Conservation (phyloP, 148 eudicot species). For the Spergularia marina region DNA sequence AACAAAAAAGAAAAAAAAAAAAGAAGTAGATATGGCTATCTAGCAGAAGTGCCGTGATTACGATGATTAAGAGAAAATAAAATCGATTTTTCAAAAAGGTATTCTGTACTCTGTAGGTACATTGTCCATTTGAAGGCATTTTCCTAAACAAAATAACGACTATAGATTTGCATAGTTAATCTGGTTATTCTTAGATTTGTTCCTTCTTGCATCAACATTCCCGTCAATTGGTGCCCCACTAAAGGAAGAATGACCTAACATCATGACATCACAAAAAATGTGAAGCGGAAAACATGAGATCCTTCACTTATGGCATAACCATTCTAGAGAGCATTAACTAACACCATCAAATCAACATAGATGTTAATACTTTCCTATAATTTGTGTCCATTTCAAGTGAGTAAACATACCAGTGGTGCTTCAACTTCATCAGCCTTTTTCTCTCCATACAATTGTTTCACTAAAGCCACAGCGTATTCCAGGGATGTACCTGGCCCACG, state of each 20-base stretch:
- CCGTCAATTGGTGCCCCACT: neutral
- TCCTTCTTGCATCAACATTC: neutral
- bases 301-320: neutral
- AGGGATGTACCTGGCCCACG: conserved; percentile 94
- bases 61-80: neutral
- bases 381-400: neutral
- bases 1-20: neutral
- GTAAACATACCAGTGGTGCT: conserved; percentile 69
- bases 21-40: neutral
- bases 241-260: neutral
- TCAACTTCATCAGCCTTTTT: conserved; percentile 84
- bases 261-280: neutral
- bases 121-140: neutral
- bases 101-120: neutral
- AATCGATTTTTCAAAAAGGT: neutral
- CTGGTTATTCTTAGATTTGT: no score
- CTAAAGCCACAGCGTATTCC: conserved; percentile 77
- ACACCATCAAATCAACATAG: neutral
- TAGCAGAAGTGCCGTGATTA: neutral
- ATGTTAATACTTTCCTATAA: neutral
- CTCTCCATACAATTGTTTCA: conserved; percentile 74
- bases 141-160: neutral
- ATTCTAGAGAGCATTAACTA: neutral
- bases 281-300: neutral
- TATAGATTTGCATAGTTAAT: neutral